These are phyloP conservation scores for Leptographium procerum DNA, from an alignment of 2,329 filamentous ascomycete species.

Conservation along the genomic window DNA sequence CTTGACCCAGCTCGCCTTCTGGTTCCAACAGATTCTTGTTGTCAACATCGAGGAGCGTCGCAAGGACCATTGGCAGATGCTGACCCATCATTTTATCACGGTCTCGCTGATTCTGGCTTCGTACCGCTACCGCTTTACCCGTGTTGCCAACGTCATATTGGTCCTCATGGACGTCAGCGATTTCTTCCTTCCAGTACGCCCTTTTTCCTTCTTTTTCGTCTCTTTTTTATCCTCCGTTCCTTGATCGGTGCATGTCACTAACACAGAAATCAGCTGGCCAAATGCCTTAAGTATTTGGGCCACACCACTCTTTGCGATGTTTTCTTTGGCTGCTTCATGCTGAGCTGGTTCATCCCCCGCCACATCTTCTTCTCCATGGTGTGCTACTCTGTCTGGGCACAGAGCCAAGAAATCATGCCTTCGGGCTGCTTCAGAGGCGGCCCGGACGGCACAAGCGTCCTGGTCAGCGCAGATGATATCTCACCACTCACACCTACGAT, in stretches of 20 bases:
- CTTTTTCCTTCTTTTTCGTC: neutral
- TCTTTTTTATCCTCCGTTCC: neutral
- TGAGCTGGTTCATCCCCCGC: slow-evolving; percentile 72
- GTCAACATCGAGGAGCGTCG: slow-evolving; percentile 89
- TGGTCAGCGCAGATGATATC: slow-evolving; percentile 2
- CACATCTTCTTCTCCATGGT: slow-evolving; percentile 71
- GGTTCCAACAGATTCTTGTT: slow-evolving; percentile 86
- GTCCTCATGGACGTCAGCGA: slow-evolving; percentile 92
- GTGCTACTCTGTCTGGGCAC: slow-evolving; percentile 69
- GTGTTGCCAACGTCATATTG: slow-evolving; percentile 79
- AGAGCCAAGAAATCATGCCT: slow-evolving; percentile 50
- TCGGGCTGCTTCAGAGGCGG: slow-evolving; percentile 60
- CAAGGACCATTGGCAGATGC: slow-evolving; percentile 95
- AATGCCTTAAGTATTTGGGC: slow-evolving; percentile 84
- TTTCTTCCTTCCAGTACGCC: slow-evolving; percentile 67
- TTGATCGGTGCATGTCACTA: neutral
- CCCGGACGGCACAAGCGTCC: slow-evolving; percentile 26
- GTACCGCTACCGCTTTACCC: slow-evolving; percentile 78
- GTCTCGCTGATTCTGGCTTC: slow-evolving; percentile 67
- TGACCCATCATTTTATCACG: slow-evolving; percentile 88
- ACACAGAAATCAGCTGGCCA: slow-evolving; percentile 52
- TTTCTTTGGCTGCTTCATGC: slow-evolving; percentile 75
- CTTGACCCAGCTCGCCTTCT: slow-evolving; percentile 81
- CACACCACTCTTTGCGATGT: slow-evolving; percentile 67
- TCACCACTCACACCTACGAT: slow-evolving; percentile 5